Evolutionary conservation across 2,329 filamentous ascomycete species (phyloP).

Genomic region (Aspergillus quadricinctus): DNA sequence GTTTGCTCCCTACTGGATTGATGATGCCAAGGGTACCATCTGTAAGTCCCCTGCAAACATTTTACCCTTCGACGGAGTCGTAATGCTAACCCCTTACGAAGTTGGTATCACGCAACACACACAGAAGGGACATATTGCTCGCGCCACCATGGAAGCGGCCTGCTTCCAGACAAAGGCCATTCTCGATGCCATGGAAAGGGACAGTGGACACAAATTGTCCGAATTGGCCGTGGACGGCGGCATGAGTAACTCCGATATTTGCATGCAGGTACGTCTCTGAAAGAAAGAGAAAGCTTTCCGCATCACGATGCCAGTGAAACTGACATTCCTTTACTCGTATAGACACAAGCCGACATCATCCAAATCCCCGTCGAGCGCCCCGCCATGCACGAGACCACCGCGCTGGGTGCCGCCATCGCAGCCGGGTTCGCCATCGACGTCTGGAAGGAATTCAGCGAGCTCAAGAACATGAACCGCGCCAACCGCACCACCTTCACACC

Average conservation of each 20-base stretch:
- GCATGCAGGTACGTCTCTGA: conserved; percentile 64
- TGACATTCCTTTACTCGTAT: conserved; percentile 8
- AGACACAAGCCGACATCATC: conserved; percentile 82
- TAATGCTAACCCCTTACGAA: conserved; percentile 23
- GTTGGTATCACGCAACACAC: conserved; percentile 84
- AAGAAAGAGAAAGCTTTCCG: neutral
- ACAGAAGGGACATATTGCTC: conserved; percentile 77
- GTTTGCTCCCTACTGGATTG: conserved; percentile 93
- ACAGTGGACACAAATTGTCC: conserved; percentile 70
- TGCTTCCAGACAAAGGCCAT: conserved; percentile 93
- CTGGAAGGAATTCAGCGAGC: conserved; percentile 70
- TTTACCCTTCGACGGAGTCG: neutral
- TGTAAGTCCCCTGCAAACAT: conserved; percentile 47
- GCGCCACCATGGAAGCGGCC: conserved; percentile 83
- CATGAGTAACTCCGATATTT: conserved; percentile 81
- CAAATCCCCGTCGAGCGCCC: conserved; percentile 79
- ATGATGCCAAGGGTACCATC: conserved; percentile 83
- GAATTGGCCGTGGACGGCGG: conserved; percentile 82
- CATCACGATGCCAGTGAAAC: neutral
- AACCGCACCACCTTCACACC: conserved; percentile 69
- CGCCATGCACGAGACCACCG: conserved; percentile 85
- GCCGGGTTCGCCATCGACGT: conserved; percentile 79
- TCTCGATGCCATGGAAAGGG: conserved; percentile 83
- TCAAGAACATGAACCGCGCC: conserved; percentile 67
- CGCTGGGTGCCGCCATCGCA: conserved; percentile 81